Percentiles rank a stretch among this genome's conserved stretches.
phyloP scores from a whole-genome alignment of 768 basidiomycete species.

The Sutorius australiensis region DNA sequence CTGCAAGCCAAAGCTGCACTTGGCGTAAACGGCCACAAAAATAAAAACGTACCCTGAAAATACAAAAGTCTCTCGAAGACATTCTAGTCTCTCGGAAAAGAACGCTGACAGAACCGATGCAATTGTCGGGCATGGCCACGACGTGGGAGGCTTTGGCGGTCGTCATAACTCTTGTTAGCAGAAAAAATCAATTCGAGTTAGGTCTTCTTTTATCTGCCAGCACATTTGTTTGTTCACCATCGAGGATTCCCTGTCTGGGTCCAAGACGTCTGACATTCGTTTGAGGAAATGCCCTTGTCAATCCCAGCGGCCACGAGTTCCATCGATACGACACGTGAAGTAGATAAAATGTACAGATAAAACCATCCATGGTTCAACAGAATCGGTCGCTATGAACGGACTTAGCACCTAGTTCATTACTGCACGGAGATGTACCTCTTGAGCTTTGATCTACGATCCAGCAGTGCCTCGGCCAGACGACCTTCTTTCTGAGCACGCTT shows the following conservation, averaged over 20 bases:
- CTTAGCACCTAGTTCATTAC: slow-evolving; percentile 3
- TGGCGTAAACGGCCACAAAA: neutral
- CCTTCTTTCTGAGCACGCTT: slow-evolving; percentile 78
- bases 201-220: slow-evolving; percentile 2
- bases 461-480: slow-evolving; percentile 71
- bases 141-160: neutral
- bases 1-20: neutral
- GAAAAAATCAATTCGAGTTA: too few relatives aligned
- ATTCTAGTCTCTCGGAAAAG: neutral
- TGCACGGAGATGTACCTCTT: slow-evolving; percentile 56
- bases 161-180: slow-evolving; percentile 1
- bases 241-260: slow-evolving; percentile 1
- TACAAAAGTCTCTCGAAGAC: neutral
- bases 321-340: slow-evolving; percentile 16
- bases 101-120: neutral
- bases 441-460: slow-evolving; percentile 77
- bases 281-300: slow-evolving; percentile 2
- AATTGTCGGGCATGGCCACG: slow-evolving; percentile 9
- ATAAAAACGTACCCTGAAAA: slow-evolving; percentile 9
- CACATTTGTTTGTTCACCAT: slow-evolving; percentile 5
- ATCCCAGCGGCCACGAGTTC: slow-evolving; percentile 2
- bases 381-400: slow-evolving; percentile 40
- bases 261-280: neutral
- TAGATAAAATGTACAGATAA: slow-evolving; percentile 6
- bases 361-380: slow-evolving; percentile 30